phyloP scores from a whole-genome alignment of 345 rosid genomes.

The Salix purpurea region DNA sequence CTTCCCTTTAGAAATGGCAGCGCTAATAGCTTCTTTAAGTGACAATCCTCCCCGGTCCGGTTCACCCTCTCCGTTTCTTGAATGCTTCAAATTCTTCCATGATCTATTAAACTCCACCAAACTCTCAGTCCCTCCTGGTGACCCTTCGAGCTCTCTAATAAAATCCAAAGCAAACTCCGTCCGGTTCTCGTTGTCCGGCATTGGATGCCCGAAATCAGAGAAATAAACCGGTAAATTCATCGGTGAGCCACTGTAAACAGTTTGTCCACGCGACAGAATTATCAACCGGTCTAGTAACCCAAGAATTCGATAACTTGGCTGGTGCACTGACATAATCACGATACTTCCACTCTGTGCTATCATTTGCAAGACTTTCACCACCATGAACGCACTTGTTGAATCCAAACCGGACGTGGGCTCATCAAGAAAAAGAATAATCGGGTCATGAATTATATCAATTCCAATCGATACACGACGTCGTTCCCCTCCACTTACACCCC shows the following conservation, averaged over 20 bases:
- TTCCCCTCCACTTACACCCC: conserved; percentile 94
- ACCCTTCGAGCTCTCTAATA: conserved; percentile 82
- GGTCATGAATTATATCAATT: conserved; percentile 85
- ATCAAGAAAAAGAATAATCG: conserved; percentile 76
- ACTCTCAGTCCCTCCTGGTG: conserved; percentile 74
- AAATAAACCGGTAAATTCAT: conserved; percentile 50
- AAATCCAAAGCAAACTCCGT: conserved; percentile 83
- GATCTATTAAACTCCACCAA: conserved; percentile 72
- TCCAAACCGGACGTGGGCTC: conserved; percentile 96
- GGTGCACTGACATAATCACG: conserved; percentile 90
- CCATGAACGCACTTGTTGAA: conserved; percentile 93
- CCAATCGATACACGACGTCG: conserved; percentile 90
- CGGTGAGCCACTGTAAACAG: conserved; percentile 88
- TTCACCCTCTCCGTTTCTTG: conserved; percentile 17
- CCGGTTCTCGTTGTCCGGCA: conserved; percentile 79
- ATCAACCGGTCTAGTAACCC: conserved; percentile 74
- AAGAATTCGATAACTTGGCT: conserved; percentile 83
- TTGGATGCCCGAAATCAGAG: conserved; percentile 80
- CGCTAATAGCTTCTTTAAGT: conserved; percentile 84
- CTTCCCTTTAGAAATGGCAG: conserved; percentile 83
- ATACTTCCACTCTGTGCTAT: conserved; percentile 94
- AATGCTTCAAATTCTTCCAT: conserved; percentile 66
- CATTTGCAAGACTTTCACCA: conserved; percentile 85
- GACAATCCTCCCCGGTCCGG: conserved; percentile 44
- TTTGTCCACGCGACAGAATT: conserved; percentile 84